Evolutionary conservation across 805 yeast genomes (phyloP).

Genomic region (Zygotorulaspora sp.): DNA sequence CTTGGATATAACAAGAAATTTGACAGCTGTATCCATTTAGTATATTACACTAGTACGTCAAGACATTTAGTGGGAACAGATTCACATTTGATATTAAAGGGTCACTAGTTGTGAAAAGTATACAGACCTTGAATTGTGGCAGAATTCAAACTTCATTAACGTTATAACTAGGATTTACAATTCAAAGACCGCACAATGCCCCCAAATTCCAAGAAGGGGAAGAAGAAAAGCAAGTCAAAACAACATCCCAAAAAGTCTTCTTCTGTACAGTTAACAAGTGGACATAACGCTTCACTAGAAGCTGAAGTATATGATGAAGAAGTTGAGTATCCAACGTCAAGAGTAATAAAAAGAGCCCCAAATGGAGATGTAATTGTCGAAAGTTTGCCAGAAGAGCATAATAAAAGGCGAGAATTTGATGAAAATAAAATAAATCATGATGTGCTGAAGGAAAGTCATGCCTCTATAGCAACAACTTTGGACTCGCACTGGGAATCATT

Average conservation of each 20-base stretch:
- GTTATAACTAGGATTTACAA: no score
- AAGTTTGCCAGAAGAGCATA: conserved; percentile 25
- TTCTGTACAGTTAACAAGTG: neutral
- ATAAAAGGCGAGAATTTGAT: conserved; percentile 1
- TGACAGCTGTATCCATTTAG: no score
- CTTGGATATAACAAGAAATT: neutral
- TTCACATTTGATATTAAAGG: no score
- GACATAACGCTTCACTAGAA: conserved; percentile 20
- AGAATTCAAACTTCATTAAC: no score
- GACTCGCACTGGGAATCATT: conserved; percentile 59
- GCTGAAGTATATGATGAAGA: conserved; percentile 52
- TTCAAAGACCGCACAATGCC: no score
- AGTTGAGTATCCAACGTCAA: conserved; percentile 64
- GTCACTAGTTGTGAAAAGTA: no score
- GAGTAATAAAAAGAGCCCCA: conserved; percentile 64
- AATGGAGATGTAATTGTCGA: conserved; percentile 78
- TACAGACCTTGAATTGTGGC: no score
- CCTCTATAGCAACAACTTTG: conserved; percentile 27
- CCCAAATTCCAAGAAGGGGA: conserved; percentile 26
- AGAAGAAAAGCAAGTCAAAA: conserved; percentile 28
- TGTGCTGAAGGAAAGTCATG: conserved; percentile 6
- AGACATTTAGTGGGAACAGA: no score
- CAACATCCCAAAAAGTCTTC: conserved; percentile 14
- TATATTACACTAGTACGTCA: no score
- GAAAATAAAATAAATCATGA: conserved; percentile 5